Base-by-base conservation (phyloP, 2,329 filamentous ascomycete genomes). In the Aureobasidium sp. region DNA sequence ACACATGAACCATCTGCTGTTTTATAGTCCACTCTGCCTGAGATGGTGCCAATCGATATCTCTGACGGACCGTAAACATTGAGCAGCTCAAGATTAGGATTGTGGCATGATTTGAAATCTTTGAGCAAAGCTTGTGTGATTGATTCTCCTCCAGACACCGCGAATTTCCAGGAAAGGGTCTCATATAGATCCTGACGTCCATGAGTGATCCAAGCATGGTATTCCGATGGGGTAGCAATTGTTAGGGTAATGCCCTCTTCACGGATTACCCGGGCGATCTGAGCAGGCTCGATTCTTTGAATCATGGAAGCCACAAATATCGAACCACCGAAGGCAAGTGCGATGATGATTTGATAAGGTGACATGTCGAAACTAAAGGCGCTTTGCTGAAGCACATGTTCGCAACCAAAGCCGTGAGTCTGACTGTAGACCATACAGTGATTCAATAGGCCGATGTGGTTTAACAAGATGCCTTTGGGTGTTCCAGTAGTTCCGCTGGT, bases 321-420 rank as follows among this genome's bases (percentile, higher is more conserved):
- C 1, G 56, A 63, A 1, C 68, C 72, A 0, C 71, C 73, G 21
- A 63, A 64, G 7, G 59, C 57, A 1, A 76, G 60, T 0, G 67
- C 66, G 3, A 59, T 57, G 44, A 73, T 64, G 6, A 67, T 65
- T 56, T 76, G 70, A 2, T 57, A 57, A 1, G 74, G 35, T 0
- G 71, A 70, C 54, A 73, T 59, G 49, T 76, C 72, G 57, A 76
- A 76, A 8, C 63, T 64, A 24, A 62, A 65, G 0, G 71, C 62
- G 14, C 57, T 68, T 42, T 73, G 69, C 47, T 73, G 70, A 4
- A 73, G 58, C 0, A 69, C 62, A 0, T 56, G 53, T 19, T 67
- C 67, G 2, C 57, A 55, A 0, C 39, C 11, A 14, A 48, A 16
- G 17, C 34, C 6, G 19, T 37, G 12, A 37, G 40, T 22, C 19